Evolutionary conservation across 495 filamentous ascomycete species (phyloP), one percentile per base, ranked within the genome.

Genomic region (Penicillium ucsense): DNA sequence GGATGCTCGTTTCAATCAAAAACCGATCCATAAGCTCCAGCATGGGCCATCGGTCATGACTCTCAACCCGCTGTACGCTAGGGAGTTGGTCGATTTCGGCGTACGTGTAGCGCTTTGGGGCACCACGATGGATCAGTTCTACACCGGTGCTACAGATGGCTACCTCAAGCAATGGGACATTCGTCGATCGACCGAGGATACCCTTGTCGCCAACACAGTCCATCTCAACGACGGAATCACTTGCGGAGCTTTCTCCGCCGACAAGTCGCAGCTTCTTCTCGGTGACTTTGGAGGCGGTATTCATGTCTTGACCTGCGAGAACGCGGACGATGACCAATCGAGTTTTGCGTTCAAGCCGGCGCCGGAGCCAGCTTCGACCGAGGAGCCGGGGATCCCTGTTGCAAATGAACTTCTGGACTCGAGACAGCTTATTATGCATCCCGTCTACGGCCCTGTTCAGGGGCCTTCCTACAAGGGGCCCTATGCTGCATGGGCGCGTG

Each of bases 111-210:
- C 80, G 2, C 67, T 85, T 1, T 98, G 91, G 91, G 89, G 85
- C 2, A 71, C 74, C 3, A 75, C 74, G 0, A 65, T 73, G 4
- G 79, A 85, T 42, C 72, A 85, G 0, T 78, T 96, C 39, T 95
- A 90, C 56, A 94, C 86, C n/a, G 92, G 90, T 3, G 84, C 83
- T 3, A 92, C 89, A 0, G 92, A 98, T 58, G 91, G 92, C 1
- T 70, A 84, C 0, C 72, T 98, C 5, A 95, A 89, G 46, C 75
- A 81, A 12, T 98, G 92, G 92, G 81, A 96, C 58, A 72, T 94
- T 20, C 72, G 72, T 38, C 75, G 75, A 20, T 73, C 82, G 3
- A 56, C 71, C 0, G 73, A 78, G 34, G 71, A 83, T 58, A 77
- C 71, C 1, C 73, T 85, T 31, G 72, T 95, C n/a, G 64, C 76